phyloP scores from a whole-genome alignment of 2,329 filamentous ascomycete species.

The Monilinia polystroma region DNA sequence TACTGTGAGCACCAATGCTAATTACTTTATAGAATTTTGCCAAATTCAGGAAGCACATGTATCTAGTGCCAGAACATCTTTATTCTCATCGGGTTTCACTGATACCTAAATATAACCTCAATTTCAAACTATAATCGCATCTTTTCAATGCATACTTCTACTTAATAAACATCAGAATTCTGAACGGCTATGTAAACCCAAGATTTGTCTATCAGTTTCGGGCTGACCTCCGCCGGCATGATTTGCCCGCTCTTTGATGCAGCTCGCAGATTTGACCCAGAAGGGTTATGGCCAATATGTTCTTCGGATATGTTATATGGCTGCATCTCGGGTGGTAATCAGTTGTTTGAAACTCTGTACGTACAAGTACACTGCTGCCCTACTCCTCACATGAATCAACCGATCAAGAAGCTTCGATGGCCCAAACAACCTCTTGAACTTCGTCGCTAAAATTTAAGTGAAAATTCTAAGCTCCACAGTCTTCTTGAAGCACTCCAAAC shows the following conservation, averaged over 20 bases:
- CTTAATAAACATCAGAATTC: background rate
- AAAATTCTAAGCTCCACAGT: too few relatives aligned
- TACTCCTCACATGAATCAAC: too few relatives aligned
- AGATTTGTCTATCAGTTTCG: slow-evolving; percentile 76
- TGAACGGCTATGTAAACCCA: slow-evolving; percentile 39
- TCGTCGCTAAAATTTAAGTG: too few relatives aligned
- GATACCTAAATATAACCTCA: background rate
- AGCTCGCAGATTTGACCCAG: slow-evolving; percentile 67
- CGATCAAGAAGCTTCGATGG: too few relatives aligned
- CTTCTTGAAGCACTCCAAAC: too few relatives aligned
- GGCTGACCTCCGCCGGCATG: slow-evolving; percentile 74
- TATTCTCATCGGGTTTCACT: background rate
- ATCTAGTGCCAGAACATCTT: background rate
- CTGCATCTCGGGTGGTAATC: background rate
- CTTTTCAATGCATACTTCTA: background rate
- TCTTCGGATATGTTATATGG: slow-evolving; percentile 80
- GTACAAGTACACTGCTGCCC: too few relatives aligned
- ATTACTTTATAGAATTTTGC: background rate
- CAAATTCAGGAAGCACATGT: background rate
- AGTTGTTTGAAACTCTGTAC: background rate
- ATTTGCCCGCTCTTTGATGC: slow-evolving; percentile 74
- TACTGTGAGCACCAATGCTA: background rate
- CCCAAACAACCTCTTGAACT: too few relatives aligned
- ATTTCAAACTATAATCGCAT: background rate
- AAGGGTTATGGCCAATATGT: slow-evolving; percentile 71